These are phyloP conservation scores for Boletales sp. DNA, from an alignment of 768 basidiomycete genomes.

Conservation along the genomic window DNA sequence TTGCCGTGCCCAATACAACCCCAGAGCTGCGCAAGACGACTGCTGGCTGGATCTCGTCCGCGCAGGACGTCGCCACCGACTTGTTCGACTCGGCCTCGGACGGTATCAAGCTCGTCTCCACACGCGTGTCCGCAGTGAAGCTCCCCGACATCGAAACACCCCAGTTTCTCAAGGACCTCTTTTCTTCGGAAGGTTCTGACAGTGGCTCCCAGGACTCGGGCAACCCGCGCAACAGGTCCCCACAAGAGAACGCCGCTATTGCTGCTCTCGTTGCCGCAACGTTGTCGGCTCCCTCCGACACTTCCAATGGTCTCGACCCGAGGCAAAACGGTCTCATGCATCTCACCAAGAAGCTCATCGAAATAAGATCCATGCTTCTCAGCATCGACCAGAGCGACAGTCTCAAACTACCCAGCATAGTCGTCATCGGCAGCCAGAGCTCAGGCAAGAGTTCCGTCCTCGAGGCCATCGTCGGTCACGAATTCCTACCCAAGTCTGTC, in stretches of 20 bases:
- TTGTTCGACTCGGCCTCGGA: slow-evolving; percentile 72
- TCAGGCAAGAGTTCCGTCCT: slow-evolving; percentile 97
- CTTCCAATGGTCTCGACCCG: slow-evolving; percentile 38
- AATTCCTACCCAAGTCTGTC: slow-evolving; percentile 97
- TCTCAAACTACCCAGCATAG: slow-evolving; percentile 93
- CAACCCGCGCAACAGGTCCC: slow-evolving; percentile 39
- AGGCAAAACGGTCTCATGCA: slow-evolving; percentile 87
- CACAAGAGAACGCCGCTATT: slow-evolving; percentile 57
- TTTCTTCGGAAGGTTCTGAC: slow-evolving; percentile 31
- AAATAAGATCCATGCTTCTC: slow-evolving; percentile 91
- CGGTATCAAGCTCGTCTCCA: slow-evolving; percentile 56
- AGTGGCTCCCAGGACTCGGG: slow-evolving; percentile 33
- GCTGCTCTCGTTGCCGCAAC: slow-evolving; percentile 77
- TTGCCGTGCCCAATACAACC: neutral
- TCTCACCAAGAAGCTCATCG: slow-evolving; percentile 91
- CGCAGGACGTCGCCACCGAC: slow-evolving; percentile 59
- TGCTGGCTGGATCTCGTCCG: slow-evolving; percentile 58
- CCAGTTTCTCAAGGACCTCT: slow-evolving; percentile 68
- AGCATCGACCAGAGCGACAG: slow-evolving; percentile 95
- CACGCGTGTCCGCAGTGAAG: slow-evolving; percentile 58
- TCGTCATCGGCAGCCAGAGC: slow-evolving; percentile 97
- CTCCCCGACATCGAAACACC: slow-evolving; percentile 54
- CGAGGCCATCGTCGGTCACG: slow-evolving; percentile 96
- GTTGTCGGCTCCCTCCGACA: slow-evolving; percentile 71
- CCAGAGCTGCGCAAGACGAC: slow-evolving; percentile 72